Percentiles rank a stretch among this genome's conserved stretches.
Conservation (phyloP, 176 grass and related monocot genomes). For the Guadua angustifolia region DNA sequence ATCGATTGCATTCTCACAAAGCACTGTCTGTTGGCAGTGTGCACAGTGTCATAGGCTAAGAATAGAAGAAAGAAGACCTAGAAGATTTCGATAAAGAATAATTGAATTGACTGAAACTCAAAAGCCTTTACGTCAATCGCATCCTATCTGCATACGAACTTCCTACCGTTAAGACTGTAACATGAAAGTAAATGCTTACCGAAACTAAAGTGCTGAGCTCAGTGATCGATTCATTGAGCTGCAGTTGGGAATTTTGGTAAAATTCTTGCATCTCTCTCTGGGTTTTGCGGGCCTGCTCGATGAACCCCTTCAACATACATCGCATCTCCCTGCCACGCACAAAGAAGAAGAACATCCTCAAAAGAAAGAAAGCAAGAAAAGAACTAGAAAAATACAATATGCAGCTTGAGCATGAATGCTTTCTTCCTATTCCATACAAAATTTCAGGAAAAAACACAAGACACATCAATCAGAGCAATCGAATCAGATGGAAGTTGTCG, state of each 20-base stretch:
- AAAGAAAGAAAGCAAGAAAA: not conserved
- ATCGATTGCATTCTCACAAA: not conserved
- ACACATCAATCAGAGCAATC: not conserved
- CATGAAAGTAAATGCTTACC: slow-evolving; percentile 11
- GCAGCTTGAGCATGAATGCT: not conserved
- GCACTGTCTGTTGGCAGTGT: not conserved
- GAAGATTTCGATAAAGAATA: no score
- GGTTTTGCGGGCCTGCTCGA: not conserved
- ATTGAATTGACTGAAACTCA: no score
- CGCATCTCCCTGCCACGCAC: slow-evolving; percentile 25
- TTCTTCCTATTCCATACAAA: not conserved
- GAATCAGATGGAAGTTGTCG: not conserved
- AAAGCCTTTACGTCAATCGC: not conserved
- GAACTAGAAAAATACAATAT: not conserved
- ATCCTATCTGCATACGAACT: slow-evolving; percentile 29
- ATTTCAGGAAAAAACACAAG: no score
- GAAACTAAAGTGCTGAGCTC: slow-evolving; percentile 11
- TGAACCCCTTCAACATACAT: slow-evolving; percentile 18
- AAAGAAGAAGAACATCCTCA: not conserved
- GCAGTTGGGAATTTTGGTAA: no score
- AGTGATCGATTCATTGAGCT: not conserved
- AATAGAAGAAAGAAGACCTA: not conserved
- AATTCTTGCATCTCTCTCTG: slow-evolving; percentile 31
- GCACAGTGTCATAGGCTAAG: not conserved
- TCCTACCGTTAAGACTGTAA: not conserved